A percentile compares a stretch with the other conserved stretches of the same genome.
Conservation (phyloP, 306 rosid species). For the Sphenostylis stenocarpa region DNA sequence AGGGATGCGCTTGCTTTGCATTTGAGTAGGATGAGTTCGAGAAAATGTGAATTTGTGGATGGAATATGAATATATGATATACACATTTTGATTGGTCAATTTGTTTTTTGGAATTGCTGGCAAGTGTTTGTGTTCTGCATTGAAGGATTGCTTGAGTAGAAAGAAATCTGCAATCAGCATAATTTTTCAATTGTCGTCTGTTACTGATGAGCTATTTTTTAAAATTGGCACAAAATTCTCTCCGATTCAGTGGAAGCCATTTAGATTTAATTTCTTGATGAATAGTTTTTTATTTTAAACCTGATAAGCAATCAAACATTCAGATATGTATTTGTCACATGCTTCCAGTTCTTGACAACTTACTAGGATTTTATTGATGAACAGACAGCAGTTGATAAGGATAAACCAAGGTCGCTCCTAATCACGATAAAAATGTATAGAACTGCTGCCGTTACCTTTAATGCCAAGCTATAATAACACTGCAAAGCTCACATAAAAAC, state of each 20-base stretch:
- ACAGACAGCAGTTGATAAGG: neutral
- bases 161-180: neutral
- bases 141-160: neutral
- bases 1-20: slow-evolving; percentile 76
- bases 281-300: neutral
- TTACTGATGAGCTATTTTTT: neutral
- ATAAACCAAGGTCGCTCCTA: neutral
- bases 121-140: neutral
- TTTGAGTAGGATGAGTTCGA: slow-evolving; percentile 56
- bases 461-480: neutral
- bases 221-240: neutral
- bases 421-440: neutral
- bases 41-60: slow-evolving; percentile 41
- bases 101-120: slow-evolving; percentile 16
- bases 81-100: neutral
- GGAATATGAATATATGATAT: neutral
- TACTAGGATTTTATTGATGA: neutral
- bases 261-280: too few species aligned
- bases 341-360: neutral
- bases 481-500: neutral
- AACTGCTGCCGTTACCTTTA: neutral
- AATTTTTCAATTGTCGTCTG: neutral
- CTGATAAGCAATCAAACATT: neutral
- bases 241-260: neutral
- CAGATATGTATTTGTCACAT: neutral